These are phyloP conservation scores for Cryptosporidium canis DNA, from an alignment of 169 alveolate species.

Conservation along the genomic window DNA sequence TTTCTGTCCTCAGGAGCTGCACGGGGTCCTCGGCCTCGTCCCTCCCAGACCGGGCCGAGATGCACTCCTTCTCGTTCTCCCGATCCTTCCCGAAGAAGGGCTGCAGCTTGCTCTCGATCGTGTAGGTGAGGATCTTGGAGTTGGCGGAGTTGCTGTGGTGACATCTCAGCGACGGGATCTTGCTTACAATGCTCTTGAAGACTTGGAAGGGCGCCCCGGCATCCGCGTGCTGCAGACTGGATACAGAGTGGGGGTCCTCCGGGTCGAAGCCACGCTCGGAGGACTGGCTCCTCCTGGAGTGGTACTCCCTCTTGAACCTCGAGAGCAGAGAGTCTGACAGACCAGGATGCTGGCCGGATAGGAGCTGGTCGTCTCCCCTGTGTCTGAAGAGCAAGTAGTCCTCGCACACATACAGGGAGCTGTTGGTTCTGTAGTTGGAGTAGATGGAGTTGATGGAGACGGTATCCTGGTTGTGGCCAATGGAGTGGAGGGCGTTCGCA, in stretches of 20 bases:
- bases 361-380: no score
- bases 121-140: constrained; percentile 3
- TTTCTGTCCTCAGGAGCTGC: constrained; percentile 6
- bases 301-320: not conserved
- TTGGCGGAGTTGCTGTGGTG: constrained; percentile 40
- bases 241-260: not conserved
- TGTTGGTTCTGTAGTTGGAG: constrained; percentile 8
- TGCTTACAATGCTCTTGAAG: not conserved
- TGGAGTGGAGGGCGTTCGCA: constrained; percentile 85
- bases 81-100: constrained; percentile 21
- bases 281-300: not conserved
- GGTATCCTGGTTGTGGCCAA: constrained; percentile 89
- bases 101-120: constrained; percentile 32
- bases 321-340: not conserved
- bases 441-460: constrained; percentile 72
- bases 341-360: not conserved
- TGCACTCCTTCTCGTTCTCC: constrained; percentile 37
- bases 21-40: not conserved
- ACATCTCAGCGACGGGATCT: constrained; percentile 58
- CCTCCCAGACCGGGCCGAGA: constrained; percentile 70
- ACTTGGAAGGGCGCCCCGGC: constrained; percentile 49
- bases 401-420: constrained; percentile 37
- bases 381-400: constrained; percentile 28
- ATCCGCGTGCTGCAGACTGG: not conserved
- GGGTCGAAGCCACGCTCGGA: not conserved